Evolutionary conservation across 108 stramenopile species (phyloP).

Genomic region (Phaeodactylum tricornutum): DNA sequence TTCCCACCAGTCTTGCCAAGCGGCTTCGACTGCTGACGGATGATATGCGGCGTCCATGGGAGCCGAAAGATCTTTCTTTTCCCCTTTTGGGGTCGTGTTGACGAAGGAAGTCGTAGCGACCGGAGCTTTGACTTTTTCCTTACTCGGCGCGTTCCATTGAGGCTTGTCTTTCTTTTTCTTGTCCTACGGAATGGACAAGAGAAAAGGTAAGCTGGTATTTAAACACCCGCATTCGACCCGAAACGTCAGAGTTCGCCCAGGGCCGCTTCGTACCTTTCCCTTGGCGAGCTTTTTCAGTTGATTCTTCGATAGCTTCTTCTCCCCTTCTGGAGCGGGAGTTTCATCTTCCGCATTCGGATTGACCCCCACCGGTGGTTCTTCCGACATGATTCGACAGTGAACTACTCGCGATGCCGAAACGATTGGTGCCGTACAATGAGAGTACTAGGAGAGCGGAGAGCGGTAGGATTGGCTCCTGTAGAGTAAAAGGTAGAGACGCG

Average conservation of each 20-base stretch:
- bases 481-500: no score
- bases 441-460: no score
- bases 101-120: constrained; percentile 34
- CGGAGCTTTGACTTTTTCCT: constrained; percentile 40
- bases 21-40: constrained; percentile 91
- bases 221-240: neutral
- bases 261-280: constrained; percentile 31
- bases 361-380: no score
- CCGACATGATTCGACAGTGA: no score
- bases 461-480: no score
- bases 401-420: no score
- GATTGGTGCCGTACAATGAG: no score
- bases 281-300: constrained; percentile 82
- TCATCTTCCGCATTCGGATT: no score
- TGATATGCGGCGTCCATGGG: constrained; percentile 92
- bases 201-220: neutral
- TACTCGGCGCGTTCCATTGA: constrained; percentile 71
- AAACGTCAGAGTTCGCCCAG: constrained; percentile 1
- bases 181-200: constrained; percentile 7
- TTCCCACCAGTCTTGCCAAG: constrained; percentile 99
- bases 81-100: constrained; percentile 80
- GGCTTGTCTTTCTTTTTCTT: constrained; percentile 78
- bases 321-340: constrained; percentile 4
- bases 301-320: constrained; percentile 61
- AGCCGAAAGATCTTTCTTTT: constrained; percentile 65